Percentiles rank a stretch among this genome's conserved stretches.
phyloP scores from a whole-genome alignment of 2,329 filamentous ascomycete genomes.

The Fusarium incarnatum region DNA sequence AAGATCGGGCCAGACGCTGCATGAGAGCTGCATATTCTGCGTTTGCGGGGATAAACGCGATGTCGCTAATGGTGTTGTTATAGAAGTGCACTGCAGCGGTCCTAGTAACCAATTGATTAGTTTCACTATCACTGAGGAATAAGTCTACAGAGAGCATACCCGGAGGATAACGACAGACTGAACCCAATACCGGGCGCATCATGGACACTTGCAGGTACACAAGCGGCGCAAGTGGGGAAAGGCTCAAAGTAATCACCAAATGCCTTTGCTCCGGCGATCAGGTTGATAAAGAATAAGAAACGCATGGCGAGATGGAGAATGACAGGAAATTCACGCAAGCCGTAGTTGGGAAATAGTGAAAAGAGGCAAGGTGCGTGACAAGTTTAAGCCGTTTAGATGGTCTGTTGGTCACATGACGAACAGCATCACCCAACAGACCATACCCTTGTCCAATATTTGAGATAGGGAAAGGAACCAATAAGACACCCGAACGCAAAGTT shows the following conservation, averaged over 20 bases:
- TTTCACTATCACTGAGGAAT: too few species aligned
- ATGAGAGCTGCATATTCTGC: constrained; percentile 12
- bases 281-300: not conserved
- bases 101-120: not conserved
- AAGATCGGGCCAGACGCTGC: not conserved
- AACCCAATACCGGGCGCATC: not conserved
- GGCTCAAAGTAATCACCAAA: not conserved
- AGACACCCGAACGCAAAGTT: too few species aligned
- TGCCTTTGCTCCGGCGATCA: not conserved
- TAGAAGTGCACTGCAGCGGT: not conserved
- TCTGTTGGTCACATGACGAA: not conserved
- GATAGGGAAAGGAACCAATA: too few species aligned
- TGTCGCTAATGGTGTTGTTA: not conserved
- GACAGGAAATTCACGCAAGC: accelerated
- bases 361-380: not conserved
- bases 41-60: not conserved
- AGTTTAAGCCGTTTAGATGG: not conserved
- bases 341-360: not conserved
- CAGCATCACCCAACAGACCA: not conserved
- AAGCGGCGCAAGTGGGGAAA: not conserved
- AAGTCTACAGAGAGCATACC: too few species aligned
- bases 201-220: not conserved
- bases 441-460: not conserved
- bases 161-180: not conserved
- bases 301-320: not conserved